phyloP scores from a whole-genome alignment of 2,329 filamentous ascomycete species.

The Diaporthe vexans region DNA sequence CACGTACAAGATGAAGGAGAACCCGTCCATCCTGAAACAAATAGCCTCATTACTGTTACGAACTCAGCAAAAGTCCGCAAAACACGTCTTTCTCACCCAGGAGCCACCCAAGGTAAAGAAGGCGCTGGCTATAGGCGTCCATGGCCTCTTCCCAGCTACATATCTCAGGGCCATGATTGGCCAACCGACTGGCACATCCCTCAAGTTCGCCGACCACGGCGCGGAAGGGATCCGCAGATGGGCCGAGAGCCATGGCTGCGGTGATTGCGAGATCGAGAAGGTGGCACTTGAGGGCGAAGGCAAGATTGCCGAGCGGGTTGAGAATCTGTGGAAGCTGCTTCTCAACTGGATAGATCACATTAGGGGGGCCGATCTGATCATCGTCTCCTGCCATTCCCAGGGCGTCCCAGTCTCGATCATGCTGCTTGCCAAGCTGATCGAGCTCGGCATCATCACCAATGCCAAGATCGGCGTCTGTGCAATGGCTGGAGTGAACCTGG shows the following conservation, averaged over 20 bases:
- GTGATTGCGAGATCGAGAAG: slow-evolving; percentile 88
- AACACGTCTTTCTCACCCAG: slow-evolving; percentile 80
- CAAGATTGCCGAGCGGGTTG: slow-evolving; percentile 88
- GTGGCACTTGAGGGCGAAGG: slow-evolving; percentile 96
- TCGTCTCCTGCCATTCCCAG: slow-evolving; percentile 95
- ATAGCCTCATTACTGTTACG: slow-evolving; percentile 70
- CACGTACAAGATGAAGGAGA: slow-evolving; percentile 77
- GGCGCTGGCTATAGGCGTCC: slow-evolving; percentile 92
- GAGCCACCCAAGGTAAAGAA: slow-evolving; percentile 82
- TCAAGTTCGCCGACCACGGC: slow-evolving; percentile 90
- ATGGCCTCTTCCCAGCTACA: slow-evolving; percentile 92
- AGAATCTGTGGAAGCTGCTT: slow-evolving; percentile 93
- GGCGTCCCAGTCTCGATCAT: slow-evolving; percentile 95
- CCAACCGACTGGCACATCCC: slow-evolving; percentile 94
- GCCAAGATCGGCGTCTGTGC: slow-evolving; percentile 88
- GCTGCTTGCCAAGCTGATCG: slow-evolving; percentile 91
- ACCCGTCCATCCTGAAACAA: slow-evolving; percentile 79
- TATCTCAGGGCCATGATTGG: slow-evolving; percentile 92
- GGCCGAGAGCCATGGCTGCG: slow-evolving; percentile 80
- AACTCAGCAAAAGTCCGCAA: slow-evolving; percentile 68
- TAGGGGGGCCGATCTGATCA: slow-evolving; percentile 86
- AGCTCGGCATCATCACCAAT: slow-evolving; percentile 84
- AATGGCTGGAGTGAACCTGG: slow-evolving; percentile 90
- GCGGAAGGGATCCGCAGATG: slow-evolving; percentile 88
- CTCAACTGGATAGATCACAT: slow-evolving; percentile 96